A percentile compares a stretch with the other conserved stretches of the same genome.
Conservation (phyloP, 176 grass and related monocot species). For the Musa beccarii region DNA sequence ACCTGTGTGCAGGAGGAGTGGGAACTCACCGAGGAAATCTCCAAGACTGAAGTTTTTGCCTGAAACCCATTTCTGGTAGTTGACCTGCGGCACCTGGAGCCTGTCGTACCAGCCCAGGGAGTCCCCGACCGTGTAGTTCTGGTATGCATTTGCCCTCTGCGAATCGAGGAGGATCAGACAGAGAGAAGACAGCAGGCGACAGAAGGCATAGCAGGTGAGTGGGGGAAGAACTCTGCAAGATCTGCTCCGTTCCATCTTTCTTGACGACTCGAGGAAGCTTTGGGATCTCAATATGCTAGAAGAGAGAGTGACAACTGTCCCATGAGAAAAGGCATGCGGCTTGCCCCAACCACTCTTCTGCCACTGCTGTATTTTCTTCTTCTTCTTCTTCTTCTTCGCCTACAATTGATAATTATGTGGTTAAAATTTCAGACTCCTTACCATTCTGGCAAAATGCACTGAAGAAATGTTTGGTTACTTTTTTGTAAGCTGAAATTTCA, state of each 20-base stretch:
- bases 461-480: no score
- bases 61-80: slow-evolving; percentile 87
- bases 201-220: slow-evolving; percentile 18
- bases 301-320: no score
- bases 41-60: slow-evolving; percentile 88
- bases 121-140: slow-evolving; percentile 95
- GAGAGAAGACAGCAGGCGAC: neutral
- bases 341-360: no score
- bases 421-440: no score
- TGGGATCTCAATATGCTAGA: neutral
- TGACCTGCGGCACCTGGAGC: slow-evolving; percentile 35
- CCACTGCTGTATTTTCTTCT: no score
- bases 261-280: neutral
- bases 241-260: slow-evolving; percentile 22
- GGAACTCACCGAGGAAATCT: slow-evolving; percentile 90
- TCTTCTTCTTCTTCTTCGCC: no score
- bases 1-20: neutral
- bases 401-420: no score
- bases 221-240: slow-evolving; percentile 25
- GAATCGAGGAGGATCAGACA: neutral
- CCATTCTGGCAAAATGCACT: no score
- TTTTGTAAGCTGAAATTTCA: no score
- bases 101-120: slow-evolving; percentile 80
- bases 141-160: slow-evolving; percentile 33
- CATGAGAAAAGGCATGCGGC: neutral